Conservation (phyloP, 441 rosid species). For the Eruca vesicaria region DNA sequence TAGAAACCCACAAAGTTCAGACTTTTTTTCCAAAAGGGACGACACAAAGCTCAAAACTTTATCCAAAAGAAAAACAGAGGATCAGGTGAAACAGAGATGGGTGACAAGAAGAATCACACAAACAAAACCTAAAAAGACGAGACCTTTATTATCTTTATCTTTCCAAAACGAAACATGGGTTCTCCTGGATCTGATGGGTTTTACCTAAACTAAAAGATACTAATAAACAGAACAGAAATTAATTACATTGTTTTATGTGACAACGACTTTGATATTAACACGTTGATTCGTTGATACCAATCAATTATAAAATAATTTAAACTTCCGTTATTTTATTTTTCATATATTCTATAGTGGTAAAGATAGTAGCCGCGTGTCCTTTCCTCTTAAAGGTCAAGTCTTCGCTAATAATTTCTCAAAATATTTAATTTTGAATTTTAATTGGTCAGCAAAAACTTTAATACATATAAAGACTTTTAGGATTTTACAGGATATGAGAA, state of each 20-base stretch:
- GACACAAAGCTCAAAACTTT: constrained; percentile 37
- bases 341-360: neutral
- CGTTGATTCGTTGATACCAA: constrained; percentile 35
- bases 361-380: constrained; percentile 16
- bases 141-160: constrained; percentile 27
- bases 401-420: constrained; percentile 3
- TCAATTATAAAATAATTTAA: constrained; percentile 2
- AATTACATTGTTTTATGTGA: constrained; percentile 26
- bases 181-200: constrained; percentile 32
- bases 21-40: constrained; percentile 3
- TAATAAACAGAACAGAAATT: neutral
- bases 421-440: neutral
- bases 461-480: neutral
- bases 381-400: constrained; percentile 10
- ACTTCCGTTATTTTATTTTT: neutral
- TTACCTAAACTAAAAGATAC: neutral
- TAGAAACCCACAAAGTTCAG: constrained; percentile 36
- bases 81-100: constrained; percentile 42
- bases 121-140: constrained; percentile 44
- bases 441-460: neutral
- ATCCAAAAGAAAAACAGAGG: constrained; percentile 36
- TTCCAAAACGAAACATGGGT: constrained; percentile 31
- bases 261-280: constrained; percentile 29
- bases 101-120: constrained; percentile 31
- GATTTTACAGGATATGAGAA: neutral